A percentile compares a stretch with the other conserved stretches of the same genome.
Evolutionary conservation across 257 asterid genomes (phyloP).

Genomic region (Nicotiana obtusifolia): DNA sequence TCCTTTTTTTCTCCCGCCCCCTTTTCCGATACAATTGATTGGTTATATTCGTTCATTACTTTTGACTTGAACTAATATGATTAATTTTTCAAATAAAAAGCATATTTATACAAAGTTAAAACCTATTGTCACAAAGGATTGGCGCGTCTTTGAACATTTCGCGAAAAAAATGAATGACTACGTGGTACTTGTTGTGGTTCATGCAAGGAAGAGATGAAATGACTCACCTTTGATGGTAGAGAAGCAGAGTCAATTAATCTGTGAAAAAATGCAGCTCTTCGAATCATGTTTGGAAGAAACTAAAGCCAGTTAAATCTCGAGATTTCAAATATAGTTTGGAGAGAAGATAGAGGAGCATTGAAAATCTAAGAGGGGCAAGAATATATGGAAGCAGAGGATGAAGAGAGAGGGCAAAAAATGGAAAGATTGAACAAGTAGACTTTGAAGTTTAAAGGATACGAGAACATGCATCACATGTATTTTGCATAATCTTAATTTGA

Average conservation of each 20-base stretch:
- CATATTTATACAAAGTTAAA: not conserved
- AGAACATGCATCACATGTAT: not conserved
- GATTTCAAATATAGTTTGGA: too few species aligned
- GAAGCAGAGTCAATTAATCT: not conserved
- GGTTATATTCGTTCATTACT: not conserved
- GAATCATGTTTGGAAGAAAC: slow-evolving; percentile 8
- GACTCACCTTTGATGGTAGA: not conserved
- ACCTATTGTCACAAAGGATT: not conserved
- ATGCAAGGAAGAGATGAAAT: not conserved
- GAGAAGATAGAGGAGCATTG: too few species aligned
- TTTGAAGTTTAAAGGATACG: not conserved
- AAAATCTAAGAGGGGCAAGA: too few species aligned
- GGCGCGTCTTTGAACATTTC: not conserved
- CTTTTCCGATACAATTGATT: too few species aligned
- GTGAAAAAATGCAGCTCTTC: not conserved
- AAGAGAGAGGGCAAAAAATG: not conserved
- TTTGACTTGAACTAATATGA: not conserved
- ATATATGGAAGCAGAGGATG: too few species aligned
- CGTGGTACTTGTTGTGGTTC: too few species aligned
- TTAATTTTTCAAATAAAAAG: not conserved
- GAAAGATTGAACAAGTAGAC: not conserved
- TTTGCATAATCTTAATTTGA: too few species aligned
- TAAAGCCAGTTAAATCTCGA: too few species aligned
- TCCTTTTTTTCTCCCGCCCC: too few species aligned
- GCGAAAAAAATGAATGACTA: not conserved